Base-by-base conservation (phyloP, 352 stramenopile species). In the Globisporangium orthogonon region DNA sequence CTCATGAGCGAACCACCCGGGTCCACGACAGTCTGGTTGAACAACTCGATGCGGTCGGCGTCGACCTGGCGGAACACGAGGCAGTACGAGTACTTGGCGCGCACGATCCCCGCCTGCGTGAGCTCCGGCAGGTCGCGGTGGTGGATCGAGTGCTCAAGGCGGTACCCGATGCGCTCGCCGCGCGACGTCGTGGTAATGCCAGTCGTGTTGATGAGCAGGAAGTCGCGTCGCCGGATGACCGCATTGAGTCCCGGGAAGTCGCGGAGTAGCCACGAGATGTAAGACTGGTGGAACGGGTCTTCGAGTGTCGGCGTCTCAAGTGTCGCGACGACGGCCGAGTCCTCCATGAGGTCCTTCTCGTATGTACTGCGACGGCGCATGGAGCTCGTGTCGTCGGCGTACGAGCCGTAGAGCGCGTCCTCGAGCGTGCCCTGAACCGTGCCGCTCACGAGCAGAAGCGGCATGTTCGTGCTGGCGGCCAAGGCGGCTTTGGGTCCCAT, bases 261-360 rank as follows among this genome's bases (percentile, higher is more conserved):
- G 29, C 66, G 73, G 33, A 83, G 62, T 31, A 77, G 74, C 45
- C 73, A 68, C 0, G 69, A 60, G 23, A 87, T 35, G n/a, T 76
- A 76, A 11, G 80, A 69, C 60, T 81, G 81, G 44, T 70, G 71
- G 67, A 78, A 89, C 50, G 76, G 78, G 37, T 86, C 73, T 15
- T 69, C 56, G 44, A 72, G 55, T 11, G 46, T 83, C n/a, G 71
- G 73, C 30, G 56, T 67, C 18, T 62, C 70, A 46, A 79, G 75
- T 65, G 56, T 69, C 73, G 52, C 57, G 18, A 83, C 59, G 11
- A 82, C 67, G 14, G 81, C 71, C 45, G 63, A 74, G 50, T 81
- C 74, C 58, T 83, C 79, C 50, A 85, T 76, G 29, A 70, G 56
- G 50, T 85, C 74, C 13, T 76, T 62, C n/a, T 74, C 48, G 64